phyloP scores from a whole-genome alignment of 2,329 filamentous ascomycete species.

The Colletotrichum cuscutae region DNA sequence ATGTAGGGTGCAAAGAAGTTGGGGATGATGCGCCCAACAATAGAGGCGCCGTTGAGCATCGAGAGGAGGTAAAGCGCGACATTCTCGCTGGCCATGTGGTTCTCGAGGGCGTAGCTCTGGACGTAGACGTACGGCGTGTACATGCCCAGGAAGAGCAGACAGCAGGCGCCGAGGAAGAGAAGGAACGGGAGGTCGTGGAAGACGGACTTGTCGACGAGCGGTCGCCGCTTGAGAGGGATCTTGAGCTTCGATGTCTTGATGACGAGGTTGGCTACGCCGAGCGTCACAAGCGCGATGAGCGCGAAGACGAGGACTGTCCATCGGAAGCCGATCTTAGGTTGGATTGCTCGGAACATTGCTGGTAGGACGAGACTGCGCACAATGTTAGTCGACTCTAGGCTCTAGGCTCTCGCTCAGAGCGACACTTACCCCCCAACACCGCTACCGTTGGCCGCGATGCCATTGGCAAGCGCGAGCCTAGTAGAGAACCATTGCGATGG shows the following conservation, averaged over 20 bases:
- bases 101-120: conserved; percentile 52
- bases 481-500: conserved; percentile 46
- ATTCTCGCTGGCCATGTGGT: conserved; percentile 38
- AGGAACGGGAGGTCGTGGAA: conserved; percentile 52
- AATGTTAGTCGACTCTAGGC: neutral
- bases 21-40: conserved; percentile 56
- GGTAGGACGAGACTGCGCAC: conserved; percentile 14
- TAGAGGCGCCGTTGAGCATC: conserved; percentile 56
- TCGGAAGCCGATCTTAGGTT: conserved; percentile 25
- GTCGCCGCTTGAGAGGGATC: conserved; percentile 19
- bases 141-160: conserved; percentile 55
- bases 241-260: conserved; percentile 30
- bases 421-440: conserved; percentile 39
- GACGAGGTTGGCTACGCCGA: conserved; percentile 20
- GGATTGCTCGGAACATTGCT: conserved; percentile 20
- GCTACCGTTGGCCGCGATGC: conserved; percentile 45
- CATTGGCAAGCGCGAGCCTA: conserved; percentile 43
- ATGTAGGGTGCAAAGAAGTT: conserved; percentile 45
- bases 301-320: conserved; percentile 30
- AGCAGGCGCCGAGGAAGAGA: conserved; percentile 46
- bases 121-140: conserved; percentile 62
- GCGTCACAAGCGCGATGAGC: conserved; percentile 23
- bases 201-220: conserved; percentile 40
- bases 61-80: conserved; percentile 54
- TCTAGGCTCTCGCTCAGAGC: too few species aligned